Base-by-base conservation (phyloP, 148 eudicot species). In the Vaccinium myrtillus region DNA sequence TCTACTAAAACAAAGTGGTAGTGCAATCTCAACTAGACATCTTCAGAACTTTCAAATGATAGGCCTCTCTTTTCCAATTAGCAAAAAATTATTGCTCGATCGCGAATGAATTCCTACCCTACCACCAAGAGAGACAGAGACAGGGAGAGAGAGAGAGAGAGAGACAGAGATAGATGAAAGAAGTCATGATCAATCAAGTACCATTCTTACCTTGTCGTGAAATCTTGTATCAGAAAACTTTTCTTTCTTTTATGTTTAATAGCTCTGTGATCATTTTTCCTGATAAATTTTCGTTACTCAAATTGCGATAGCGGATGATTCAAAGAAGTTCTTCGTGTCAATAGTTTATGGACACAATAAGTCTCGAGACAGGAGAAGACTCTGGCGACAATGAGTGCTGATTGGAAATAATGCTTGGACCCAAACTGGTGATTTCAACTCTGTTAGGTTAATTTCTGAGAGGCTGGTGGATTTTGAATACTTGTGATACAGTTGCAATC, bases 11-110 rank as follows among this genome's bases (percentile, higher is more conserved):
- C 16, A 39, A 18, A 12, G 55, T 51, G 23, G 21, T 39, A 48
- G 83, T 79, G 82, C 49, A 58, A 79, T 36, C 70, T 58, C 69
- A 79, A 18, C 73, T 46, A 81, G 7, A 51, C 48, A 9, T 23
- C 83, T 46, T 43, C 1, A 23, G 8, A 11, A 39, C 18, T 59
- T 59, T 79, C 67, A 8, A 8, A 13, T 43, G n/a, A 10, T 23
- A 63, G 14, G 30, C 30, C 70, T 58, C 27, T 27, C 67, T 19
- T 80, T 49, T 12, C 49, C 36, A 39, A 16, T 55, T 2, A 30
- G 32, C 27, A 54, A 11, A 55, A 32, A 25, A 18, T 56, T 30
- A 55, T 10, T 79, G 50, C 25, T 79, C 23, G 11, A 36, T 55
- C 27, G 14, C 11, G 6, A 65, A 65, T n/a, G 13, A 3, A 65